Evolutionary conservation across 345 rosid species (phyloP).

Genomic region (Aurinia saxatilis): DNA sequence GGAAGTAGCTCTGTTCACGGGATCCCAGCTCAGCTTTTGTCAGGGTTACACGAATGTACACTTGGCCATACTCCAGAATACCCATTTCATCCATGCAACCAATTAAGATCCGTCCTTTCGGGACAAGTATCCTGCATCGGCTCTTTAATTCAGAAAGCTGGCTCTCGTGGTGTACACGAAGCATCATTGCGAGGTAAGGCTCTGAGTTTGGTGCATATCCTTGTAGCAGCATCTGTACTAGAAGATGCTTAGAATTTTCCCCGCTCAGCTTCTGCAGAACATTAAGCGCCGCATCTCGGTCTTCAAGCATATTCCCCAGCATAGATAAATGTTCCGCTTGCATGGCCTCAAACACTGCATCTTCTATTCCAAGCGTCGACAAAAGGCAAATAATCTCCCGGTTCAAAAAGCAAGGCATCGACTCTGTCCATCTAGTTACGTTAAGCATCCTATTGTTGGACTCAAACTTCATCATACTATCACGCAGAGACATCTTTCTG

Average conservation of each 20-base stretch:
- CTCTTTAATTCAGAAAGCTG: slow-evolving; percentile 58
- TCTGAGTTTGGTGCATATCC: slow-evolving; percentile 68
- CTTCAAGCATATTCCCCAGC: slow-evolving; percentile 57
- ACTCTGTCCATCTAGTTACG: slow-evolving; percentile 73
- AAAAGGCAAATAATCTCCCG: slow-evolving; percentile 79
- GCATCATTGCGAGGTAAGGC: slow-evolving; percentile 89
- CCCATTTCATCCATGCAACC: slow-evolving; percentile 91
- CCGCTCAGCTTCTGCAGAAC: slow-evolving; percentile 58
- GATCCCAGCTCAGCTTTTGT: slow-evolving; percentile 54
- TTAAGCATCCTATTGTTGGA: slow-evolving; percentile 81
- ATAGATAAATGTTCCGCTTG: slow-evolving; percentile 54
- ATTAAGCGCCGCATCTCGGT: slow-evolving; percentile 55
- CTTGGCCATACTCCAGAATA: slow-evolving; percentile 72
- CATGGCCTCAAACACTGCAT: slow-evolving; percentile 57
- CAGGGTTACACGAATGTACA: slow-evolving; percentile 60
- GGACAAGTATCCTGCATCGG: slow-evolving; percentile 73
- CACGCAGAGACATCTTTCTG: slow-evolving; percentile 71
- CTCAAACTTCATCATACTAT: slow-evolving; percentile 83
- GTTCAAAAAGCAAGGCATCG: slow-evolving; percentile 87
- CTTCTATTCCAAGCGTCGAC: slow-evolving; percentile 72
- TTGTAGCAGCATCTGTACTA: slow-evolving; percentile 65
- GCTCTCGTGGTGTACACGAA: slow-evolving; percentile 60
- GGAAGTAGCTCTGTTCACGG: slow-evolving; percentile 47
- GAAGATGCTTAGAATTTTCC: slow-evolving; percentile 42
- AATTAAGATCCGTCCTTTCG: slow-evolving; percentile 69